Evolutionary conservation across 2,329 filamentous ascomycete species (phyloP).

Genomic region (Chrysoporthe deuterocubensis): DNA sequence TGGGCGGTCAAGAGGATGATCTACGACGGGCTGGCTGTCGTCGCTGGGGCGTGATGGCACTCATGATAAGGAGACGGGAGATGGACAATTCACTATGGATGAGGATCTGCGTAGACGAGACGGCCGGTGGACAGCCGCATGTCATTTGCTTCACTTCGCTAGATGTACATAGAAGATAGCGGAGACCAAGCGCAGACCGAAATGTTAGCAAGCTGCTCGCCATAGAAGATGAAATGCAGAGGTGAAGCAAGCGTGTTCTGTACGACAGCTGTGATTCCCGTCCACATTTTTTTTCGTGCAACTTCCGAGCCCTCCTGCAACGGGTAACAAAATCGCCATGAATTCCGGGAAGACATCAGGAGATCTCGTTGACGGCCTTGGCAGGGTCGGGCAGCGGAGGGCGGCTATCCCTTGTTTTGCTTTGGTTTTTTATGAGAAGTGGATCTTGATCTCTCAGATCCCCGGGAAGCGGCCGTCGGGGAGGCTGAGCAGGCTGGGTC

Average conservation of each 20-base stretch:
- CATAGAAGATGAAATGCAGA: too few relatives aligned
- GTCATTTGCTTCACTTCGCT: background rate
- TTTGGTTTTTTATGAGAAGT: conserved; percentile 1
- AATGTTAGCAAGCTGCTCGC: background rate
- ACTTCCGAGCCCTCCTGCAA: background rate
- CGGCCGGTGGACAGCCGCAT: background rate
- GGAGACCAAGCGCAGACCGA: background rate
- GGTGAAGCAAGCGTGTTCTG: too few relatives aligned
- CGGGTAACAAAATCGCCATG: background rate
- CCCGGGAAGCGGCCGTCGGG: background rate
- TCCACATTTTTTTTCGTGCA: too few relatives aligned
- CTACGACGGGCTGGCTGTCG: conserved; percentile 91
- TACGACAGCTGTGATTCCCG: too few relatives aligned
- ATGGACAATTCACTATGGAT: background rate
- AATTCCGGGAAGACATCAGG: background rate
- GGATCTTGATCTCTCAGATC: background rate
- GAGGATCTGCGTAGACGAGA: background rate
- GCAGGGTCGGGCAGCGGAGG: conserved; percentile 1
- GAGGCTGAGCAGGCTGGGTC: conserved; percentile 8
- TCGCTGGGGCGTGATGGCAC: conserved; percentile 66
- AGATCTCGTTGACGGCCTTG: conserved; percentile 15
- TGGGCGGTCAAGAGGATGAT: conserved; percentile 88
- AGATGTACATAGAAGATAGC: background rate
- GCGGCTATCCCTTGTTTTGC: background rate
- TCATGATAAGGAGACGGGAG: background rate